Percentiles rank a stretch among this genome's conserved stretches.
phyloP scores from a whole-genome alignment of 352 stramenopile species.

The Phytopythium litorale region DNA sequence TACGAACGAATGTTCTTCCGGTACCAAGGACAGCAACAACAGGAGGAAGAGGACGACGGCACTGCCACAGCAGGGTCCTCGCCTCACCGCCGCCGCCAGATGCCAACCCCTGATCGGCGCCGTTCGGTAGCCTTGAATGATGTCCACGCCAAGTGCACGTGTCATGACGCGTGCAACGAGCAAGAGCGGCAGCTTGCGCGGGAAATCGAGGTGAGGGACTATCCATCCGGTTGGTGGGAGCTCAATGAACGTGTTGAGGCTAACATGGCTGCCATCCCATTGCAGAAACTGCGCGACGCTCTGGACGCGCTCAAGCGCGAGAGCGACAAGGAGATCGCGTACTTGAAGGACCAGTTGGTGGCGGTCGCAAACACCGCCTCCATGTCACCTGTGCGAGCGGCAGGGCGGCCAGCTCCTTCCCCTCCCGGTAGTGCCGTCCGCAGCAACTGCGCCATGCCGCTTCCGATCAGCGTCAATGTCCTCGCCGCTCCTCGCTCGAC shows the following conservation, averaged over 20 bases:
- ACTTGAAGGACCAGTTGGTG: constrained; percentile 37
- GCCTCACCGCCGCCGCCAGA: neutral
- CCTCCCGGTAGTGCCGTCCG: neutral
- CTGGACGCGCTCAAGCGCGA: constrained; percentile 46
- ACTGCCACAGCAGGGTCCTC: neutral
- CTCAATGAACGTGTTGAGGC: neutral
- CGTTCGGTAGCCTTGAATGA: neutral
- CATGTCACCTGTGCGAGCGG: neutral
- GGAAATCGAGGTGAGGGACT: constrained; percentile 13
- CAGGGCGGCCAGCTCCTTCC: neutral
- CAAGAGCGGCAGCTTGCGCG: constrained; percentile 20
- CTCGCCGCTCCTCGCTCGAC: neutral
- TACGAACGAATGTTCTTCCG: neutral
- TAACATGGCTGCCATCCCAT: neutral
- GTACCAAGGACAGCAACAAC: neutral
- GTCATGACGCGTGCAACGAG: constrained; percentile 20
- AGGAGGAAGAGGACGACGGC: constrained; percentile 1
- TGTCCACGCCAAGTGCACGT: constrained; percentile 4
- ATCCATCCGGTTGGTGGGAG: neutral
- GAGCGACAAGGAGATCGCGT: constrained; percentile 55
- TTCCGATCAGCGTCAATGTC: neutral
- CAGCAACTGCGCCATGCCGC: neutral
- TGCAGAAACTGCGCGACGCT: constrained; percentile 46
- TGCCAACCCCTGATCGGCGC: neutral
- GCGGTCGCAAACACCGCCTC: neutral